A percentile compares a stretch with the other conserved stretches of the same genome.
These are phyloP conservation scores for Tranzscheliella williamsii DNA, from an alignment of 1,284 basidiomycete genomes.

Conservation along the genomic window DNA sequence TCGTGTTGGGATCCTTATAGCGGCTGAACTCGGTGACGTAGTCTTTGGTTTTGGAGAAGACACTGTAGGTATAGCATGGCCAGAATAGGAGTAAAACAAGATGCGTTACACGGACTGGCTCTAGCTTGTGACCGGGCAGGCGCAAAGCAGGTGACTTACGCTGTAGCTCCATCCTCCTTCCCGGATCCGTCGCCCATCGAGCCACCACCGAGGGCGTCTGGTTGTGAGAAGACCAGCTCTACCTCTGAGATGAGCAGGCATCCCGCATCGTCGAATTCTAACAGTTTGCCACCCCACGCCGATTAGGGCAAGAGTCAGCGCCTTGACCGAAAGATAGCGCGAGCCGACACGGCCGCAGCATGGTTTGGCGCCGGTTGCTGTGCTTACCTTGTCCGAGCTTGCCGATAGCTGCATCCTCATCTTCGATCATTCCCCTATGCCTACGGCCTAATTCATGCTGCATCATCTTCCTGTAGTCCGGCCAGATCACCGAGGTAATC, in stretches of 20 bases:
- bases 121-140: too few relatives aligned
- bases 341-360: neutral
- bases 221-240: constrained; percentile 77
- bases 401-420: constrained; percentile 46
- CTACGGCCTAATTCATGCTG: constrained; percentile 33
- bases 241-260: constrained; percentile 89
- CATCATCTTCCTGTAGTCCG: too few relatives aligned
- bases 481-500: too few relatives aligned
- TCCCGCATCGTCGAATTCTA: constrained; percentile 87
- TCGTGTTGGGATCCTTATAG: constrained; percentile 82
- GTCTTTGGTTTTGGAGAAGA: constrained; percentile 88
- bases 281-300: neutral
- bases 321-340: neutral
- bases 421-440: constrained; percentile 37
- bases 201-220: constrained; percentile 66
- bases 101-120: too few relatives aligned
- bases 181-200: constrained; percentile 65
- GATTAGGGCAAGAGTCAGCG: neutral
- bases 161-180: constrained; percentile 78
- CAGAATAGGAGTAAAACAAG: too few relatives aligned
- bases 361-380: neutral
- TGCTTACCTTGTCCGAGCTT: constrained; percentile 35
- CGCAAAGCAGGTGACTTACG: constrained; percentile 36
- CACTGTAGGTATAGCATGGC: constrained; percentile 68
- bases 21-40: constrained; percentile 88